Evolutionary conservation across 306 rosid genomes (phyloP), one percentile per base, ranked within the genome.

Genomic region (Leucaena leucocephala): DNA sequence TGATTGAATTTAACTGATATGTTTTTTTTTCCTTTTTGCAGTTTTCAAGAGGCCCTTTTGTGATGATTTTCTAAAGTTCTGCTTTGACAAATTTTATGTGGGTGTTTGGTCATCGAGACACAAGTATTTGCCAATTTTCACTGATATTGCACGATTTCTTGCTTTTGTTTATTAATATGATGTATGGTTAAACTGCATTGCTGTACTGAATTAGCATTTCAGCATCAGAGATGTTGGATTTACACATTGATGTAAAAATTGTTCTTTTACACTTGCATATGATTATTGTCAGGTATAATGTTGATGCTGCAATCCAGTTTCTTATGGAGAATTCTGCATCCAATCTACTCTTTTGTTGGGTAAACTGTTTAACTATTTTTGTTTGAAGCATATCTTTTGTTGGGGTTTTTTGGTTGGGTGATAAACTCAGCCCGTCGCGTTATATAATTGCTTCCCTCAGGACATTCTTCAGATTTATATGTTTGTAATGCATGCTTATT

Each of bases 51-150:
- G 99, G 86, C 99, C 98, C 38, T 90, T 72, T 61, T 93, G 92
- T 88, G 91, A 87, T 21, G 89, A 85, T 78, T 95, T 95, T 82
- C 82, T 95, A 11, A 78, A 74, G 80, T 95, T 95, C 78, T 95
- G 98, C 87, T 88, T 95, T 75, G 90, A 91, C 69, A 91, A 66
- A 85, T 95, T 95, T 86, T 85, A 84, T 77, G 97, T 95, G 78
- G 98, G 94, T 21, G 84, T 95, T 62, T 95, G 98, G 98, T 91
- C 98, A 75, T 93, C 99, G 67, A 95, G 97, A 88, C 73, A 76
- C 82, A 89, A 85, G 99, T 95, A 95, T 85, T 72, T 76, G 0
- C 85, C 84, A 59, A 58, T 72, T 63, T 34, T 72, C 42, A 64
- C 73, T 75, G 22, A 68, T 78, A 67, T 78, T 74, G 76, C 85